Base-by-base conservation (phyloP, 2,329 filamentous ascomycete genomes). In the Neodidymelliopsis sp. region DNA sequence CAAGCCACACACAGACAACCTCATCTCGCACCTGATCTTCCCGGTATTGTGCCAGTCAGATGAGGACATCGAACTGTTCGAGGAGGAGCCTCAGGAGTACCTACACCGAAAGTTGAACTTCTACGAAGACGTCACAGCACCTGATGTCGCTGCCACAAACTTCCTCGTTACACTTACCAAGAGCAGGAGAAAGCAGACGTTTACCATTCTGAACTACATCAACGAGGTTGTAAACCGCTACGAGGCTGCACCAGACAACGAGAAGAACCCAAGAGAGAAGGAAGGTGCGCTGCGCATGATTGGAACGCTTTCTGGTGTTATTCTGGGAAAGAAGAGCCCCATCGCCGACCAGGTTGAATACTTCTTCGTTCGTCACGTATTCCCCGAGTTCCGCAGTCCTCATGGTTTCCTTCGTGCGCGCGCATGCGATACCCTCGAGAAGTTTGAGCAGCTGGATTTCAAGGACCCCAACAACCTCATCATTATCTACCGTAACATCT, bases 261-360 rank as follows among this genome's bases (percentile, higher is more conserved):
- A 94, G 77, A 97, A 97, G 82, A 90, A 93, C 72, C 90, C 95
- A 50, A 82, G 95, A 42, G 91, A 94, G 71, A 99, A 99, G 80
- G 94, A 99, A 74, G 94, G 94, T 66, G 94, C 94, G 36, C 75
- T 99, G 67, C 84, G 94, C 54, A 97, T 99, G 91, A 97, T 99
- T 67, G 94, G 92, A 19, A 97, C 93, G 1, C 79, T 99, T 35
- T 90, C 94, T 0, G 90, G 91, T 23, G 93, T 99, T 41, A 95
- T 99, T 37, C 81, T 99, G 25, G 91, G 91, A 62, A 99, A 97
- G 82, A 97, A 97, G 82, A 97, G 92, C 68, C 94, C 94, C 1
- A 97, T 99, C 59, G 94, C 93, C 25, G 89, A 96, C 68, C 91
- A 97, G 74, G 92, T 97, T 48, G 94, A 99, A 74, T 97, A 96